These are phyloP conservation scores for Microbotryum violaceum DNA, from an alignment of 1,284 basidiomycete species.

Conservation along the genomic window DNA sequence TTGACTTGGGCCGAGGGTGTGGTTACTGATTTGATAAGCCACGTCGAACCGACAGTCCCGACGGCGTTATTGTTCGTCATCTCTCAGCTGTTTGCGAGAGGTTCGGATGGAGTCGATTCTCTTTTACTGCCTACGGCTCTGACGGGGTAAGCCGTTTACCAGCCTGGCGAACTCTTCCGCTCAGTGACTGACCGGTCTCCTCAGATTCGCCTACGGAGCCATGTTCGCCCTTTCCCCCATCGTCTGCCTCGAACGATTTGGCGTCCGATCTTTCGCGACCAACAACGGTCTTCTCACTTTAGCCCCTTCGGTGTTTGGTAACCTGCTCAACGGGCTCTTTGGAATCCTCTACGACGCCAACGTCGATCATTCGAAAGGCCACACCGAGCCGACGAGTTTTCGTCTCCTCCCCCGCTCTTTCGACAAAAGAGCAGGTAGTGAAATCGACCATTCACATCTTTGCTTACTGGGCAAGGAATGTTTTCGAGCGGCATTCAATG, in stretches of 20 bases:
- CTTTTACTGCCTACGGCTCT: slow-evolving; percentile 11
- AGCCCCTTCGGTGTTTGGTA: slow-evolving; percentile 12
- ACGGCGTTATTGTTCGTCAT: slow-evolving; percentile 17
- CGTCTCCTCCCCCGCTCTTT: background rate
- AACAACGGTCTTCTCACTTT: slow-evolving; percentile 15
- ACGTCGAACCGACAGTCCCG: slow-evolving; percentile 1
- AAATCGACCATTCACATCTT: background rate
- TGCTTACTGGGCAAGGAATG: slow-evolving; percentile 17
- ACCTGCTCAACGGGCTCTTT: slow-evolving; percentile 15
- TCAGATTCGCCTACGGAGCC: slow-evolving; percentile 19
- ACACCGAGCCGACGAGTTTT: background rate
- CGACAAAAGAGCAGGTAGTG: background rate
- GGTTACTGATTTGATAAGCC: background rate
- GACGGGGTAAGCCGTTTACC: background rate
- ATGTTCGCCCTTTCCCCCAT: slow-evolving; percentile 18
- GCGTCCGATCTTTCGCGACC: slow-evolving; percentile 4
- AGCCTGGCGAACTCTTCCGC: too few relatives aligned
- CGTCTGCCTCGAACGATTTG: slow-evolving; percentile 26
- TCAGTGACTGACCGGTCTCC: background rate
- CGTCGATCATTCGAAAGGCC: background rate
- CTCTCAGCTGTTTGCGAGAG: slow-evolving; percentile 17
- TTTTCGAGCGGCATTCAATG: slow-evolving; percentile 15
- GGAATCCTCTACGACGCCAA: slow-evolving; percentile 23
- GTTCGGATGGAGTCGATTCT: slow-evolving; percentile 2
- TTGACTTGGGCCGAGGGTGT: background rate